Percentiles rank a stretch among this genome's conserved stretches.
Conservation (phyloP, 192 early-diverging fungal species). For the Podila clonocystis region DNA sequence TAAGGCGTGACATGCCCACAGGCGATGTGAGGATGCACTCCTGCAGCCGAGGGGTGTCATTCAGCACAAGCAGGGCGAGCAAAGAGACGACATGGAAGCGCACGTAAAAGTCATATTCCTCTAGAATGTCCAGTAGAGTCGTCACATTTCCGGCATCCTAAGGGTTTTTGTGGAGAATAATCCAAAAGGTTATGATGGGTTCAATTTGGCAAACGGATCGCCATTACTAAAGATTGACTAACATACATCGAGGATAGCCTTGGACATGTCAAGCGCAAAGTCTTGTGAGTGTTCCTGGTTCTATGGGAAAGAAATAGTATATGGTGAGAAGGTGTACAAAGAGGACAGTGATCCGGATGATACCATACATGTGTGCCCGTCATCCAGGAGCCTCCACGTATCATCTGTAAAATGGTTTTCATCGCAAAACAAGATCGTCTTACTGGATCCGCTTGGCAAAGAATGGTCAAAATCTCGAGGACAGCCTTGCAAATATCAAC, state of each 20-base stretch:
- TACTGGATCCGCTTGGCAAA: conserved; percentile 66
- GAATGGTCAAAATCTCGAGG: conserved; percentile 87
- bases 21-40: conserved; percentile 89
- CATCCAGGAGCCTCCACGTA: too few relatives aligned
- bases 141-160: conserved; percentile 77
- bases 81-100: conserved; percentile 93
- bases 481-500: conserved; percentile 86
- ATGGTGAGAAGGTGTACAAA: neutral
- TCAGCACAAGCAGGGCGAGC: conserved; percentile 77
- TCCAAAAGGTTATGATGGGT: neutral
- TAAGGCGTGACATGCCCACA: conserved; percentile 84
- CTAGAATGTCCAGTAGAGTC: conserved; percentile 85
- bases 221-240: neutral
- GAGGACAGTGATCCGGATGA: neutral
- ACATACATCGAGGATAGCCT: conserved; percentile 21
- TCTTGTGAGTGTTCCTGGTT: conserved; percentile 29
- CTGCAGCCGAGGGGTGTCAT: conserved; percentile 72
- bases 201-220: too few relatives aligned
- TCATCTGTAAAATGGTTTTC: too few relatives aligned
- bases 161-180: conserved; percentile 6
- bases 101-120: conserved; percentile 94
- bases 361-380: neutral
- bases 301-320: conserved; percentile 7
- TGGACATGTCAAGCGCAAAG: conserved; percentile 32
- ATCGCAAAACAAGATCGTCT: neutral